Percentiles rank a stretch among this genome's conserved stretches.
Conservation (phyloP, 192 early-diverging fungal genomes). For the Piromyces sp. region DNA sequence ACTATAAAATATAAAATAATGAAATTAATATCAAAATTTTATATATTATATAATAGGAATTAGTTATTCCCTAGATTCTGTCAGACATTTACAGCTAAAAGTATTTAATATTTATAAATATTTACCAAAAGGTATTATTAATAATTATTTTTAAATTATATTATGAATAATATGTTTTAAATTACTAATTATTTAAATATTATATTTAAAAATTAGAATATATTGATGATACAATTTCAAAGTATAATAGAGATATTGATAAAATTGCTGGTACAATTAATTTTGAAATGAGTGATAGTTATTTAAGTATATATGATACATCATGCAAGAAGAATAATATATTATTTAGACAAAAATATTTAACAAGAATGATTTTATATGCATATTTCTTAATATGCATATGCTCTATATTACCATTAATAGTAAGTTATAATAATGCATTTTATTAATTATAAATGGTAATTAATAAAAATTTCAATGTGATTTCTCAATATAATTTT, state of each 20-base stretch:
- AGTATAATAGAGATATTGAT: not conserved
- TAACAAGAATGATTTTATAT: not conserved
- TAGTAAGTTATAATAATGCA: not conserved
- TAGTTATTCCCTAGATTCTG: not conserved
- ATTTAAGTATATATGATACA: not conserved
- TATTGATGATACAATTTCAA: not conserved
- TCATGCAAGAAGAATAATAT: not conserved
- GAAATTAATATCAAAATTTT: too few species aligned
- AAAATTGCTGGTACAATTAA: not conserved
- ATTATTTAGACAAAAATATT: not conserved
- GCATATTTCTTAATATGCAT: not conserved
- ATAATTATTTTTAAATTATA: too few species aligned
- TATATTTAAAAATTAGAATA: not conserved
- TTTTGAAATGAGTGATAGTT: not conserved
- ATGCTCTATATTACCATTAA: not conserved
- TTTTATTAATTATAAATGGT: too few species aligned
- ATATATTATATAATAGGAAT: not conserved
- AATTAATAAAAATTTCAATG: too few species aligned
- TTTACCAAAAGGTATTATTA: not conserved
- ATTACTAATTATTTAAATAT: too few species aligned
- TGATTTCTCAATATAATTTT: too few species aligned
- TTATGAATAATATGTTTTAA: too few species aligned
- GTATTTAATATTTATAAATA: not conserved
- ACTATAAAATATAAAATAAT: too few species aligned
- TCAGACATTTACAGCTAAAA: not conserved